Percentiles rank a stretch among this genome's conserved stretches.
phyloP scores from a whole-genome alignment of 1,284 basidiomycete species.

The Marasmius sp. region DNA sequence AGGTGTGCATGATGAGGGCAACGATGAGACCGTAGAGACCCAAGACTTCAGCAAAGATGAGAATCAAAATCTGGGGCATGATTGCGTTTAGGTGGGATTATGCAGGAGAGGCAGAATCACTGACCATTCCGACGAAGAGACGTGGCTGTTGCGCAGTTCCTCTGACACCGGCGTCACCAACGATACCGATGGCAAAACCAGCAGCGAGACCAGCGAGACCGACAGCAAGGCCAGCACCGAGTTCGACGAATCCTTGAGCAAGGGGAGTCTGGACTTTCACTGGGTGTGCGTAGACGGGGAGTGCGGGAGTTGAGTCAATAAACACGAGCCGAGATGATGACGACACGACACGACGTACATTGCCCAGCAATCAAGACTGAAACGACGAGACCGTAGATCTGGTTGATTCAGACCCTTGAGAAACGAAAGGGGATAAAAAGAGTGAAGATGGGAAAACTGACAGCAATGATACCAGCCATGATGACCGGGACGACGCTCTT shows the following conservation, averaged over 20 bases:
- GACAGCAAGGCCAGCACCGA: conserved; percentile 87
- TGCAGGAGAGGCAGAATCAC: conserved; percentile 16
- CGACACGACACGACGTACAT: conserved; percentile 44
- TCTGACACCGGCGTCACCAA: conserved; percentile 93
- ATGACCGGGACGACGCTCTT: conserved; percentile 96
- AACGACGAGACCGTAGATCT: conserved; percentile 90
- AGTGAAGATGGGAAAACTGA: conserved; percentile 37
- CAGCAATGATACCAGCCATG: conserved; percentile 99
- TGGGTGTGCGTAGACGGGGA: conserved; percentile 37
- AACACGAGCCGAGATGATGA: background rate
- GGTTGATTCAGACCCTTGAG: conserved; percentile 4
- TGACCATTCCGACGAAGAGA: conserved; percentile 87
- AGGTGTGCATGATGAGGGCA: conserved; percentile 2
- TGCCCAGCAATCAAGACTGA: conserved; percentile 83
- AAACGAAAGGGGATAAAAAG: background rate
- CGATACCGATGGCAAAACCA: conserved; percentile 92
- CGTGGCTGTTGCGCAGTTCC: conserved; percentile 90
- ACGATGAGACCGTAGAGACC: background rate
- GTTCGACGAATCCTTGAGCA: conserved; percentile 85
- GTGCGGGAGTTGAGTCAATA: conserved; percentile 36
- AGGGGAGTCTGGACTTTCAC: conserved; percentile 36
- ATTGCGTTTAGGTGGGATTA: background rate
- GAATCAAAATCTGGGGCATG: background rate
- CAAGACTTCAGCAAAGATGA: conserved; percentile 3
- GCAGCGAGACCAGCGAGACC: conserved; percentile 89